These are phyloP conservation scores for Epichloe amarillans DNA, from an alignment of 2,329 filamentous ascomycete species.

Conservation along the genomic window DNA sequence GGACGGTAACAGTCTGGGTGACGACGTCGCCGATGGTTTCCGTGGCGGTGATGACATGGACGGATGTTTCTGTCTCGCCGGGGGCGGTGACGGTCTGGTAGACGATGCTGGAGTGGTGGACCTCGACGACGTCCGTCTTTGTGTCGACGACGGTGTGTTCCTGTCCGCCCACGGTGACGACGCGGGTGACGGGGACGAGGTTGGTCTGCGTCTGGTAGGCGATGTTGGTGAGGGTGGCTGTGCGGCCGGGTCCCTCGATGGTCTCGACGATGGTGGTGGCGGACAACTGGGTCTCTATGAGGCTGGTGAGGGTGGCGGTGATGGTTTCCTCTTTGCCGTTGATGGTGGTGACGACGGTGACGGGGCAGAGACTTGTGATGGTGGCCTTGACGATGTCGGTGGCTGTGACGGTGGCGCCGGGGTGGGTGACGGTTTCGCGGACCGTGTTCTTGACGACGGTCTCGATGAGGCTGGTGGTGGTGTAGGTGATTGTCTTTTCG, in stretches of 20 bases:
- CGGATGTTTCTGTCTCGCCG: conserved; percentile 21
- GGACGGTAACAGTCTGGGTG: conserved; percentile 27
- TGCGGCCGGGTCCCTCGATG: conserved; percentile 4
- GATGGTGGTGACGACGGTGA: conserved; percentile 30
- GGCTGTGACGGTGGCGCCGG: conserved; percentile 6
- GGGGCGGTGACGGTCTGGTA: conserved; percentile 24
- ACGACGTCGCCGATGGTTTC: conserved; percentile 26
- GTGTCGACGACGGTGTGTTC: conserved; percentile 14
- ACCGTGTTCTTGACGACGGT: conserved; percentile 20
- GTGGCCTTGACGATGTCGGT: conserved; percentile 22
- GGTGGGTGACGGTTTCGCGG: conserved; percentile 12
- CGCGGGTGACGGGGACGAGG: conserved; percentile 16
- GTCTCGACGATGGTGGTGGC: conserved; percentile 23
- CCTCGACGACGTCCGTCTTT: conserved; percentile 15
- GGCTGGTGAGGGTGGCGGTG: conserved; percentile 24
- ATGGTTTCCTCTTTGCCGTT: conserved; percentile 24
- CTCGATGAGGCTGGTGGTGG: conserved; percentile 25
- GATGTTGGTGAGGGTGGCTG: conserved; percentile 8
- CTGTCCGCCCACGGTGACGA: conserved; percentile 20
- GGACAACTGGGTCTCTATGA: conserved; percentile 18
- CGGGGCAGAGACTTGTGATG: conserved; percentile 22
- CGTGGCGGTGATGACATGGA: conserved; percentile 26
- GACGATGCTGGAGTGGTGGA: conserved; percentile 16
- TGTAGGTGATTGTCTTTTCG: conserved; percentile 22
- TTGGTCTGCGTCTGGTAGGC: conserved; percentile 30